Percentiles rank a stretch among this genome's conserved stretches.
These are phyloP conservation scores for Syncephalastrum monosporum DNA, from an alignment of 371 early-diverging fungal genomes.

Conservation along the genomic window DNA sequence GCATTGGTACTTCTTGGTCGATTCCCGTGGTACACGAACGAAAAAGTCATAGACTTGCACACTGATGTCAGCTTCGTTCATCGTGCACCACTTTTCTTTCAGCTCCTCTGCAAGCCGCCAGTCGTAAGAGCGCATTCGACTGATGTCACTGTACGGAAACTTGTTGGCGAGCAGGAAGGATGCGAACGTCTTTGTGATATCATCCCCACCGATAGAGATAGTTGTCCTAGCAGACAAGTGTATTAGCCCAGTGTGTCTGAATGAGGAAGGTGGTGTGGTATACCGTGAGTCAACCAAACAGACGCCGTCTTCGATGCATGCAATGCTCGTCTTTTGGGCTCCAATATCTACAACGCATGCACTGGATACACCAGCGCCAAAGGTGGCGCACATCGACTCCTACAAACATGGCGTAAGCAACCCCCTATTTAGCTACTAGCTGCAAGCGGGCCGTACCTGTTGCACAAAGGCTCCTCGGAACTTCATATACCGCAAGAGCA, in stretches of 20 bases:
- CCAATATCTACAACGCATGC: slow-evolving; percentile 92
- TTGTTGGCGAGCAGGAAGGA: slow-evolving; percentile 61
- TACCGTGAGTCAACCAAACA: slow-evolving; percentile 68
- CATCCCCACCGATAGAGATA: slow-evolving; percentile 78
- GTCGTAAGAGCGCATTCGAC: slow-evolving; percentile 63
- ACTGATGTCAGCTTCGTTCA: slow-evolving; percentile 81
- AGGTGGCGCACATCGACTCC: slow-evolving; percentile 81
- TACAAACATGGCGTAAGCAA: slow-evolving; percentile 11
- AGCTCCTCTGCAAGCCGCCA: slow-evolving; percentile 71
- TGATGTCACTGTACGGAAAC: slow-evolving; percentile 76
- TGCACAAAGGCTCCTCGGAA: slow-evolving; percentile 74
- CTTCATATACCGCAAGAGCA: slow-evolving; percentile 75
- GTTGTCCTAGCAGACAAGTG: slow-evolving; percentile 16
- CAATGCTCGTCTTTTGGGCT: slow-evolving; percentile 81
- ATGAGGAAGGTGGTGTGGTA: not conserved
- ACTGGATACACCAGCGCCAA: slow-evolving; percentile 84
- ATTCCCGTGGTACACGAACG: slow-evolving; percentile 69
- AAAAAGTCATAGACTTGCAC: slow-evolving; percentile 81
- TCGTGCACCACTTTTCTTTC: slow-evolving; percentile 80
- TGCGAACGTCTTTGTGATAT: slow-evolving; percentile 74
- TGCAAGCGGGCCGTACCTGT: slow-evolving; percentile 42
- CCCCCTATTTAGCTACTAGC: not conserved
- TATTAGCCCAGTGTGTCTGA: not conserved
- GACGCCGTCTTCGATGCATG: slow-evolving; percentile 87
- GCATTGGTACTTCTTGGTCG: slow-evolving; percentile 73